Evolutionary conservation across 768 basidiomycete species (phyloP).

Genomic region (Exidia glandulosa): DNA sequence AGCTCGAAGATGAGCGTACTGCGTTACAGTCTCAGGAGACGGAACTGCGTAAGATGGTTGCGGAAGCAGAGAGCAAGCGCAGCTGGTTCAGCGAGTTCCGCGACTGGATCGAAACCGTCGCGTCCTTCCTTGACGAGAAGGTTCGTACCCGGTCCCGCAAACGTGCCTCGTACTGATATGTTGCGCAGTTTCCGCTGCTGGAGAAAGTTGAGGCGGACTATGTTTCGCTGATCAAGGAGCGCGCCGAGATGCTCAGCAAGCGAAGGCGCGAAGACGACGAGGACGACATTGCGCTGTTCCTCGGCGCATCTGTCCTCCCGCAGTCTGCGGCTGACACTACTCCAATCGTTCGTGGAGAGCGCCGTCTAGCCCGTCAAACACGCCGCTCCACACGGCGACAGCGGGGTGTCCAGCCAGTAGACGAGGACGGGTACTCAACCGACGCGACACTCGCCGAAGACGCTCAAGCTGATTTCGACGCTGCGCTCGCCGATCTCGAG

Average conservation of each 20-base stretch:
- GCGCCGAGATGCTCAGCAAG: slow-evolving; percentile 51
- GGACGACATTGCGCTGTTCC: slow-evolving; percentile 65
- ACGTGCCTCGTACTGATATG: not conserved
- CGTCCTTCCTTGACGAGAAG: slow-evolving; percentile 83
- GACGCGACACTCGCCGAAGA: slow-evolving; percentile 60
- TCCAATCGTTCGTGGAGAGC: slow-evolving; percentile 36
- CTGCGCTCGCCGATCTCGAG: slow-evolving; percentile 46
- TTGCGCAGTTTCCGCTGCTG: slow-evolving; percentile 57
- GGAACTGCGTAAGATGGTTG: slow-evolving; percentile 67
- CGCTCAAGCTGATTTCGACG: slow-evolving; percentile 58
- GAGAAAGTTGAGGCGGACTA: slow-evolving; percentile 73
- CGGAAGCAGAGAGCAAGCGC: slow-evolving; percentile 62
- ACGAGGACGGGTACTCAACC: slow-evolving; percentile 80
- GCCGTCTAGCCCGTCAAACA: slow-evolving; percentile 45
- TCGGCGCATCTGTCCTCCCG: slow-evolving; percentile 46
- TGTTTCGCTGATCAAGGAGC: slow-evolving; percentile 61
- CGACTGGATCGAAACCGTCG: slow-evolving; percentile 75
- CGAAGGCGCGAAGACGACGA: slow-evolving; percentile 68
- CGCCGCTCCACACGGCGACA: slow-evolving; percentile 39
- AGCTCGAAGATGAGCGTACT: slow-evolving; percentile 49
- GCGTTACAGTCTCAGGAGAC: slow-evolving; percentile 57
- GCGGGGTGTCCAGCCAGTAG: slow-evolving; percentile 9
- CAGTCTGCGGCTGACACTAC: slow-evolving; percentile 41
- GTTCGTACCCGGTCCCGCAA: no score
- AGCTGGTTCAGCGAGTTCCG: slow-evolving; percentile 71